Evolutionary conservation across 441 rosid species (phyloP), one percentile per base, ranked within the genome.

Genomic region (Croton setiger): DNA sequence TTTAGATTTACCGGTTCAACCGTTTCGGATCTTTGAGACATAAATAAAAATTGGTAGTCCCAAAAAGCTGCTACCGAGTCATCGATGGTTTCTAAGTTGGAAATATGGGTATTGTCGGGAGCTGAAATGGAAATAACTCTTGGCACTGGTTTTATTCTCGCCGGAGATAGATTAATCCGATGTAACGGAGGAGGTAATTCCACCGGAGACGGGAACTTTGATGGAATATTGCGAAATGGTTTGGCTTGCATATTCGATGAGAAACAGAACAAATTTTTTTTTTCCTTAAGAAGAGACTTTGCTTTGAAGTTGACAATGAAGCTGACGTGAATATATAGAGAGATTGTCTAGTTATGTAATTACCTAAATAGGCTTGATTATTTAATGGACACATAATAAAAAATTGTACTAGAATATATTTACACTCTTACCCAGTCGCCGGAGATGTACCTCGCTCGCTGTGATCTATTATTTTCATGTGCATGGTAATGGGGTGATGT

Each of bases 11-110:
- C 71, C 3, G 96, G 89, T 14, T 79, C 76, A 0, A 67, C 41
- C 1, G 97, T 84, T 74, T 91, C 95, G 0, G 85, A 74, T 0
- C 98, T 89, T 36, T 93, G 98, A 0, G 98, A 93, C 27, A 89
- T 60, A 54, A 89, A 91, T 43, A 93, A 68, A 71, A 88, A 87
- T 54, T 93, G 98, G 72, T 93, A 93, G 81, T 93, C 98, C 82
- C 93, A 91, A 63, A 86, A 91, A 9, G 93, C 93, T 2, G 93
- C 69, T 20, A 78, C 60, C 0, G 81, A 69, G 37, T 93, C 96
- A 23, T 83, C 86, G 1, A 27, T 39, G 5, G 73, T 17, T 4
- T 51, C 81, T 0, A 17, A 4, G 52, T 57, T 17, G 5, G 74
- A 18, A 35, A 66, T 56, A 3, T 23, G 68, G 57, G 44, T 51